Evolutionary conservation across 1,139 yeast species (phyloP).

Genomic region (Suhomyces bokatorum): DNA sequence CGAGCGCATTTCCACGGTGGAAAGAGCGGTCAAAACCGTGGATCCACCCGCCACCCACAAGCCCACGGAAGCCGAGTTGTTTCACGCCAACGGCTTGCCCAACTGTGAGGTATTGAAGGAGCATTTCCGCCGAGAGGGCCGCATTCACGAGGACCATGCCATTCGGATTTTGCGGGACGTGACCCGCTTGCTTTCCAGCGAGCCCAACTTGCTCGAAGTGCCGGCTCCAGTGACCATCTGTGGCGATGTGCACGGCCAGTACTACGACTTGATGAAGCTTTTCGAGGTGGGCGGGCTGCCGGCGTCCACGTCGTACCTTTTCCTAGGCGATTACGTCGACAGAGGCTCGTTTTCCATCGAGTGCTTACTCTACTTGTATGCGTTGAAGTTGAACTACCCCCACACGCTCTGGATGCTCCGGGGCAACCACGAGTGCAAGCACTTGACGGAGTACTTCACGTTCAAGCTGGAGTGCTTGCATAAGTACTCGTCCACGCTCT

Average conservation of each 20-base stretch:
- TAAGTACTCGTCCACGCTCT: constrained; percentile 69
- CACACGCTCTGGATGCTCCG: constrained; percentile 77
- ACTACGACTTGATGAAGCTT: constrained; percentile 83
- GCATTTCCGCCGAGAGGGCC: constrained; percentile 81
- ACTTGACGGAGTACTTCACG: constrained; percentile 90
- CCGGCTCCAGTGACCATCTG: constrained; percentile 96
- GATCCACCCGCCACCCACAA: constrained; percentile 65
- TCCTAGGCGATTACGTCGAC: constrained; percentile 95
- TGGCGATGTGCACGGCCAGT: constrained; percentile 97
- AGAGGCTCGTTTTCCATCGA: constrained; percentile 92
- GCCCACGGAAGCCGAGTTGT: constrained; percentile 72
- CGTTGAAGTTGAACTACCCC: constrained; percentile 80
- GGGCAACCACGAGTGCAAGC: constrained; percentile 96
- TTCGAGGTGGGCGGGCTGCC: constrained; percentile 97
- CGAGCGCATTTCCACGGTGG: constrained; percentile 59
- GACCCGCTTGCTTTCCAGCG: constrained; percentile 54
- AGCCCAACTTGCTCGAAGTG: constrained; percentile 77
- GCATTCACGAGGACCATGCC: constrained; percentile 73
- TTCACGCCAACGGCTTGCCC: constrained; percentile 65
- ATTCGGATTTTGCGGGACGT: constrained; percentile 66
- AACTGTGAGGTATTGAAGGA: constrained; percentile 67
- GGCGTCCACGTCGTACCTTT: constrained; percentile 68
- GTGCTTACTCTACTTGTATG: constrained; percentile 76
- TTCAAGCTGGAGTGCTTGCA: constrained; percentile 89
- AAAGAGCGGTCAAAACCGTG: constrained; percentile 65